Percentiles rank a stretch among this genome's conserved stretches.
Conservation (phyloP, 345 rosid genomes). For the Pistacia integerrima region DNA sequence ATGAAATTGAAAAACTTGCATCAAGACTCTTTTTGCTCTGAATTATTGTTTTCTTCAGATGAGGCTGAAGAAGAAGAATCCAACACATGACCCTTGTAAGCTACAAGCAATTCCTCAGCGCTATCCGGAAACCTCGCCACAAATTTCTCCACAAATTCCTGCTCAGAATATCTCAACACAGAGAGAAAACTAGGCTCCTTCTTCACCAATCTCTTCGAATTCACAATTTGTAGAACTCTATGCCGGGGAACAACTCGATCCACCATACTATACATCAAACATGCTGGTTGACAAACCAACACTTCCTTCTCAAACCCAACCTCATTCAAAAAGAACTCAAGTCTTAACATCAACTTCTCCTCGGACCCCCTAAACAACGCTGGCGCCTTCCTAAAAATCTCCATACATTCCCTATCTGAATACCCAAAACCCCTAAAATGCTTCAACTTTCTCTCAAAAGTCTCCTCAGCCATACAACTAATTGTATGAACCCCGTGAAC, state of each 20-base stretch:
- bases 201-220: slow-evolving; percentile 33
- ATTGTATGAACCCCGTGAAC: slow-evolving; percentile 33
- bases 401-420: slow-evolving; percentile 24
- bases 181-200: slow-evolving; percentile 23
- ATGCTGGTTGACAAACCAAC: slow-evolving; percentile 22
- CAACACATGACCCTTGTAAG: slow-evolving; percentile 31
- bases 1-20: neutral
- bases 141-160: slow-evolving; percentile 32
- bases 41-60: neutral
- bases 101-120: slow-evolving; percentile 33
- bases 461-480: slow-evolving; percentile 32
- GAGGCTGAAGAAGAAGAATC: neutral
- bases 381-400: slow-evolving; percentile 39
- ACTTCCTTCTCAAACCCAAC: slow-evolving; percentile 25
- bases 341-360: slow-evolving; percentile 34
- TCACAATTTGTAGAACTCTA: slow-evolving; percentile 36
- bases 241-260: slow-evolving; percentile 42
- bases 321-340: slow-evolving; percentile 31
- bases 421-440: slow-evolving; percentile 34
- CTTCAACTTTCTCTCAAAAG: slow-evolving; percentile 31
- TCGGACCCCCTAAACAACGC: slow-evolving; percentile 25
- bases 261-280: slow-evolving; percentile 34
- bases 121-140: slow-evolving; percentile 31
- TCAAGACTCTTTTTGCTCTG: neutral
- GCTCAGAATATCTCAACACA: slow-evolving; percentile 14